Conservation (phyloP, 768 basidiomycete species). For the Hygrocybe punicea region DNA sequence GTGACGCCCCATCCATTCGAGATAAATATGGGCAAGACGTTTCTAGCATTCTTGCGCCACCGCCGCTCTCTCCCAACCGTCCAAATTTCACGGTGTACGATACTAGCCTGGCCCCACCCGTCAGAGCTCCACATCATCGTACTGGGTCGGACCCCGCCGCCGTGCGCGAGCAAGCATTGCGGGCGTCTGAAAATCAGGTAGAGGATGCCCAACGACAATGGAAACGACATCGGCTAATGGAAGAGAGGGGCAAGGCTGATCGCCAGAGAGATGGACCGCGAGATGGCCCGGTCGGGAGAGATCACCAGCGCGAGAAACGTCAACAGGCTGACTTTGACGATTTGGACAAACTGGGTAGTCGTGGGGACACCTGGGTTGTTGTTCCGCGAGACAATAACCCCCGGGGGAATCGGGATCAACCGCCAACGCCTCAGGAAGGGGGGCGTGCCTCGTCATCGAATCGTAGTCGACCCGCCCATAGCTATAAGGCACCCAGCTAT, state of each 20-base stretch:
- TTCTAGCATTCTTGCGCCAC: conserved; percentile 37
- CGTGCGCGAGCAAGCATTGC: conserved; percentile 45
- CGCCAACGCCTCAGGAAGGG: conserved; percentile 22
- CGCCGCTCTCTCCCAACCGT: conserved; percentile 46
- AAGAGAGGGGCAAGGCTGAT: neutral
- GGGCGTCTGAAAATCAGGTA: conserved; percentile 37
- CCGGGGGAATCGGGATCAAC: conserved; percentile 31
- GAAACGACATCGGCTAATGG: conserved; percentile 24
- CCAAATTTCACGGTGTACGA: conserved; percentile 38
- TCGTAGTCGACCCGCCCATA: conserved; percentile 25
- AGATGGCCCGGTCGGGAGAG: conserved; percentile 7
- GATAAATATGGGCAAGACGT: conserved; percentile 33
- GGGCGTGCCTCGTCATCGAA: conserved; percentile 8
- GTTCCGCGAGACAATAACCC: conserved; percentile 27
- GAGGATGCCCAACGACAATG: conserved; percentile 32
- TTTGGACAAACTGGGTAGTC: conserved; percentile 6
- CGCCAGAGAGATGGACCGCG: conserved; percentile 7
- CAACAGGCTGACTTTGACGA: conserved; percentile 26
- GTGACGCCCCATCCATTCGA: conserved; percentile 15
- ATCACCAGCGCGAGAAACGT: conserved; percentile 23
- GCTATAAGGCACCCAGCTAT: conserved; percentile 33
- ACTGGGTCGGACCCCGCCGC: conserved; percentile 51
- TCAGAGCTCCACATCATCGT: conserved; percentile 37
- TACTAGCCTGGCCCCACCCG: conserved; percentile 32
- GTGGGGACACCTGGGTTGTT: conserved; percentile 29